Base-by-base conservation (phyloP, 2,329 filamentous ascomycete species). In the Drechslerella coelobrocha region DNA sequence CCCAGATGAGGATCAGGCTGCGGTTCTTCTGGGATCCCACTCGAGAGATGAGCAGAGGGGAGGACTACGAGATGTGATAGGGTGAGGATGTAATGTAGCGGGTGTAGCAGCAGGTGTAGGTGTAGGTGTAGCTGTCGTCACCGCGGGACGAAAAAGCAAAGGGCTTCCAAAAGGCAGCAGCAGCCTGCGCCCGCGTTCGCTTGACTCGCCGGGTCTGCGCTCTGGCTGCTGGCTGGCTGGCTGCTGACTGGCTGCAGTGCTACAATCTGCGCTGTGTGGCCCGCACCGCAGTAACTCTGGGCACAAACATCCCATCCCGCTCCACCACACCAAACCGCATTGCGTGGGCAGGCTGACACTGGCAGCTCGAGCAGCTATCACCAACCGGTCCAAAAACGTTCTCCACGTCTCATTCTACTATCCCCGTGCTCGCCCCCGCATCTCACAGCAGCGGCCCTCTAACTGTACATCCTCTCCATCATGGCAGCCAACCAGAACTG, bases 401-500 rank as follows among this genome's bases (percentile, higher is more conserved):
- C n/a, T 31, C 6, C 47, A 54, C 50, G 37, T 45, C 56, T 26
- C 50, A 26, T 41, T 26, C 51, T 56, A 51, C 50, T 39, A n/a
- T 39, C 5, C 27, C 2, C 24, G 14, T 23, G 24, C 24, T 34
- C 55, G 45, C 34, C 34, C 43, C n/a, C 37, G 24, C 55, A 37
- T 31, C 31, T 23, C 23, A 45, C 53, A 21, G 29, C 39, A n/a
- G 4, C 52, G 24, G 19, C 41, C 34, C 4, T 39, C 4, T 39
- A 10, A 39, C 34, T n/a, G 29, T 17, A 24, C 24, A n/a, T 21
- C 10, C 41, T 14, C 6, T 37, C 23, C 53, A 29, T 26, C 29
- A 71, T 71, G 66, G 66, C 66, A 41, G 48, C 73, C 26, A 55
- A 62, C 43, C 60, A 68, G 50, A 76, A 76, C 72, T 75, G 73